Base-by-base conservation (phyloP, 257 asterid species). In the Echium plantagineum region DNA sequence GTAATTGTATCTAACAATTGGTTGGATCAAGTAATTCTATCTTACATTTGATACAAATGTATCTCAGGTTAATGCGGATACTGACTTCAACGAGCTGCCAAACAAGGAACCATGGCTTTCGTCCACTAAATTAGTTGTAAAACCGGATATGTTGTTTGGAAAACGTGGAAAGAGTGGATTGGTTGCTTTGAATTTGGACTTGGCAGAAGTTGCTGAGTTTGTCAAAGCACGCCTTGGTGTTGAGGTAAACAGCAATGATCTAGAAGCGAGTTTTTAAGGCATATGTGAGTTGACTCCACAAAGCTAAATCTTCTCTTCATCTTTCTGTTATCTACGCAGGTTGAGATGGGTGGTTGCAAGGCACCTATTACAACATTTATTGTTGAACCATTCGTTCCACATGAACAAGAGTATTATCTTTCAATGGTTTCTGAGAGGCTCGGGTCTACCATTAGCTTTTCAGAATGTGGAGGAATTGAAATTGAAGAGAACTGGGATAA, bases 401-500 rank as follows among this genome's bases (percentile, higher is more conserved):
- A 89, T 59, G 85, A 84, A 65, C 85, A 86, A 72, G 97, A 86
- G 70, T 89, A 80, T 79, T 89, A 89, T 74, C 85, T 86, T 60
- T 77, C 85, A 60, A 70, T 89, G 17, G 85, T 89, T 70, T 89
- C 97, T 73, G 95, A 89, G 58, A 84, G 97, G 80, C 66, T 89
- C 77, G 97, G 95, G 52, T 75, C 78, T 71, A 86, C 83, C 66
- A 79, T 89, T 66, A 82, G 94, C 87, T 89, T 89, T 76, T 89
- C 93, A 30, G 97, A 89, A 81, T 89, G 95, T 73, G 97, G 95
- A 62, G 97, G 97, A 52, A 84, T 89, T 69, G 97, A 89, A 70
- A 86, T 89, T 72, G 95, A 89, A 79, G 95, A 89, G 74, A 89
- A 89, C 66, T 89, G 97, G 97, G 95, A 89, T 77, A 86, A 86